These are phyloP conservation scores for Colletotrichum camelliae DNA, from an alignment of 2,329 filamentous ascomycete genomes.

Conservation along the genomic window DNA sequence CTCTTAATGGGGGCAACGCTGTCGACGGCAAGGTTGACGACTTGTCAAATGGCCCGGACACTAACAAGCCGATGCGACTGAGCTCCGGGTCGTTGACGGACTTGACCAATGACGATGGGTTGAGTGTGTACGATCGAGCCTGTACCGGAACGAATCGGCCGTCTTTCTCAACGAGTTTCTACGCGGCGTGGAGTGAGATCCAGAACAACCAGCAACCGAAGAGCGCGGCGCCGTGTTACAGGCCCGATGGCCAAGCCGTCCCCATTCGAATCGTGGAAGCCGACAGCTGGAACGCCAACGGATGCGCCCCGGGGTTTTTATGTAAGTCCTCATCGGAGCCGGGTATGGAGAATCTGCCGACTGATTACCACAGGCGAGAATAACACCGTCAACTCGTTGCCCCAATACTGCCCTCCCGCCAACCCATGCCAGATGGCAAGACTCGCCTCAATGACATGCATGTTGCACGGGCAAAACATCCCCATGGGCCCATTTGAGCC, in stretches of 20 bases:
- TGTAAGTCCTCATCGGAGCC: slow-evolving; percentile 35
- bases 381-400: slow-evolving; percentile 51
- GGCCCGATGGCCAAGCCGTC: slow-evolving; percentile 35
- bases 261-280: slow-evolving; percentile 45
- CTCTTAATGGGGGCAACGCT: slow-evolving; percentile 27
- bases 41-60: slow-evolving; percentile 39
- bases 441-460: slow-evolving; percentile 38
- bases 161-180: slow-evolving; percentile 46
- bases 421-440: slow-evolving; percentile 40
- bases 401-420: slow-evolving; percentile 48
- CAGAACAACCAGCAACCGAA: slow-evolving; percentile 31
- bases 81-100: slow-evolving; percentile 30
- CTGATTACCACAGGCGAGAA: slow-evolving; percentile 39
- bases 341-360: background rate
- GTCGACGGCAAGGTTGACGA: slow-evolving; percentile 37
- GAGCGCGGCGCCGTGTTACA: slow-evolving; percentile 45
- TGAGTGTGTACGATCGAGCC: slow-evolving; percentile 41
- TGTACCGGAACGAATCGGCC: slow-evolving; percentile 48
- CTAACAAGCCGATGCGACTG: slow-evolving; percentile 32
- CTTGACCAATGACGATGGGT: background rate
- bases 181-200: slow-evolving; percentile 33
- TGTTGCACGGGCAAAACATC: slow-evolving; percentile 36
- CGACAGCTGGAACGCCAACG: slow-evolving; percentile 37
- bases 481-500: slow-evolving; percentile 56
- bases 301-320: slow-evolving; percentile 46